A percentile compares a stretch with the other conserved stretches of the same genome.
Conservation (phyloP, 2,329 filamentous ascomycete genomes). For the Colletotrichum orchidophilum region DNA sequence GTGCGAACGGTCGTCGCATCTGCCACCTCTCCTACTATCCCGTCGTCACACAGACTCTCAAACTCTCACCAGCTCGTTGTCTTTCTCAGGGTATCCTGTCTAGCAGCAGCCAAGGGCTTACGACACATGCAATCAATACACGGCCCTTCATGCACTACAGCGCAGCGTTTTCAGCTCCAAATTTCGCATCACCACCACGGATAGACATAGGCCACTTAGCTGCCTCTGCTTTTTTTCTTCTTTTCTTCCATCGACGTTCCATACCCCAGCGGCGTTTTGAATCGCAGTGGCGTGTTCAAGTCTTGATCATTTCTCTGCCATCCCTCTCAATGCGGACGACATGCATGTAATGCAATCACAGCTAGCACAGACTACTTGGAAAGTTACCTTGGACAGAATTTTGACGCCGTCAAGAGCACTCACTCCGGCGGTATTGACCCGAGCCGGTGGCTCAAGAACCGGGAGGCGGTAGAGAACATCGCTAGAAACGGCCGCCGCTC, state of each 20-base stretch:
- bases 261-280: neutral
- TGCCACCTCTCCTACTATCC: neutral
- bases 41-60: neutral
- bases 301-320: neutral
- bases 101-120: neutral
- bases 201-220: neutral
- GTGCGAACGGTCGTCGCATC: neutral
- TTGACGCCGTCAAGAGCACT: neutral
- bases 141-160: slow-evolving; percentile 2
- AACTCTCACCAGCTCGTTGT: neutral
- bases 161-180: neutral
- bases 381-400: neutral
- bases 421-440: neutral
- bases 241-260: neutral
- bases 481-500: neutral
- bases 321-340: slow-evolving; percentile 1
- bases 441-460: neutral
- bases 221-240: neutral
- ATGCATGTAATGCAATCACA: neutral
- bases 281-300: neutral
- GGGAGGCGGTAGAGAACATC: slow-evolving; percentile 1
- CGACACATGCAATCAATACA: slow-evolving; percentile 16
- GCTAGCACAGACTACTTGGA: neutral
- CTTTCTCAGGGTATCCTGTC: neutral
- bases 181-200: neutral